These are phyloP conservation scores for Colletotrichum sojae DNA, from an alignment of 2,329 filamentous ascomycete species.

Conservation along the genomic window DNA sequence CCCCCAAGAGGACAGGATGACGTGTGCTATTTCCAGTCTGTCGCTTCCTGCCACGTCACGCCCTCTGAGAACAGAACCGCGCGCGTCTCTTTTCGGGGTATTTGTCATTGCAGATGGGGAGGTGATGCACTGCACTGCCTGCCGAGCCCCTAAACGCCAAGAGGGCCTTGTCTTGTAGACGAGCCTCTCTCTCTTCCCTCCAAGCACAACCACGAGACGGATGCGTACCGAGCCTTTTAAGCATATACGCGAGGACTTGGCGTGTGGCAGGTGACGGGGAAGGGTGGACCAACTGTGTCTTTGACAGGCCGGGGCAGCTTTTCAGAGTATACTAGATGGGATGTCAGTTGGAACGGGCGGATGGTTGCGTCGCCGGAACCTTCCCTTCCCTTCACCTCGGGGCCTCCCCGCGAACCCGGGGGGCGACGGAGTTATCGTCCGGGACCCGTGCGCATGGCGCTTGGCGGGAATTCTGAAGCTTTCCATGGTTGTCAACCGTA, in stretches of 20 bases:
- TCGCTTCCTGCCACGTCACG: background rate
- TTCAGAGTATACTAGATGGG: too few species aligned
- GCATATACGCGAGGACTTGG: conserved; percentile 9
- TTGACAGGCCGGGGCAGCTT: too few species aligned
- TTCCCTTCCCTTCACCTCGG: too few species aligned
- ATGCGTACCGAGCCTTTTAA: background rate
- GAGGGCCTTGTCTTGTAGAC: too few species aligned
- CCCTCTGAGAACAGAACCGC: too few species aligned
- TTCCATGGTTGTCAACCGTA: background rate
- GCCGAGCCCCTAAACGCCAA: too few species aligned
- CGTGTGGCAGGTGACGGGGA: conserved; percentile 6
- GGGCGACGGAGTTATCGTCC: background rate
- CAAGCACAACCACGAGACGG: too few species aligned
- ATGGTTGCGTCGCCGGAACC: too few species aligned
- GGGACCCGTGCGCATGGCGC: background rate
- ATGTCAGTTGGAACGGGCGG: too few species aligned
- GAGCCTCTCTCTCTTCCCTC: too few species aligned
- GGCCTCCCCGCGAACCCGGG: background rate
- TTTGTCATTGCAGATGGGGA: background rate
- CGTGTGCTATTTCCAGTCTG: background rate
- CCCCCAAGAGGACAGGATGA: background rate
- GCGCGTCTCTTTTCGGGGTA: background rate
- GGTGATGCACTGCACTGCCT: too few species aligned
- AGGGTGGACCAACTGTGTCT: too few species aligned
- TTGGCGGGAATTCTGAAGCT: background rate